Evolutionary conservation across 164 flowering plant genomes (phyloP).

Genomic region (Buxus sempervirens): DNA sequence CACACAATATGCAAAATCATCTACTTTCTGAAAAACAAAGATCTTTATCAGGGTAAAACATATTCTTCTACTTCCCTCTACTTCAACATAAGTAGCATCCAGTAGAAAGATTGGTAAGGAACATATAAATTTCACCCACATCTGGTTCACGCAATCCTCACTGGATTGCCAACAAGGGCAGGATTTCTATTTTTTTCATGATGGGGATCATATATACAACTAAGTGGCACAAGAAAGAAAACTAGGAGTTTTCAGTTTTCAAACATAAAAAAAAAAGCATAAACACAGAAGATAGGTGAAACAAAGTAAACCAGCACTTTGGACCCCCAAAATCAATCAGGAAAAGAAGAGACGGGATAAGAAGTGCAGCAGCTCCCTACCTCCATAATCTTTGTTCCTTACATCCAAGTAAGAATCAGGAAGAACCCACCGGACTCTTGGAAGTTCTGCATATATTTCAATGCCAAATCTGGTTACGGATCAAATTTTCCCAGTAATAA

Average conservation of each 20-base stretch:
- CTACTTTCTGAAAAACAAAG: not conserved
- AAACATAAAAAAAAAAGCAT: not conserved
- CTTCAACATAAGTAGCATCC: not conserved
- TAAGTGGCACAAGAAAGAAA: too few species aligned
- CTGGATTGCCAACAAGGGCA: too few species aligned
- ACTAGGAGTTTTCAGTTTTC: too few species aligned
- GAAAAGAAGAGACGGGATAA: not conserved
- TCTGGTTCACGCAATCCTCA: too few species aligned
- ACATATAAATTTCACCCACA: not conserved
- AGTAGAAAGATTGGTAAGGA: not conserved
- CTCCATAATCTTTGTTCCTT: constrained; percentile 86
- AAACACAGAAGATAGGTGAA: not conserved
- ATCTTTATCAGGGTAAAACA: not conserved
- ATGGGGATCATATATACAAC: too few species aligned
- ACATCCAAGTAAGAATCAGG: constrained; percentile 95
- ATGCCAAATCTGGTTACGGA: not conserved
- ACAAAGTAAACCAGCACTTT: too few species aligned
- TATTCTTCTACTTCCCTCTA: not conserved
- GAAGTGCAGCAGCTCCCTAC: constrained; percentile 24
- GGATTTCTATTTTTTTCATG: too few species aligned
- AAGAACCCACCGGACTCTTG: constrained; percentile 80
- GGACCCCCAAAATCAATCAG: not conserved
- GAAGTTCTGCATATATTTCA: constrained; percentile 44
- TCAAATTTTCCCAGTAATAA: not conserved
- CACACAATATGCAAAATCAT: not conserved